These are phyloP conservation scores for Anethum foeniculum DNA, from an alignment of 140 eudicot genomes.

Conservation along the genomic window DNA sequence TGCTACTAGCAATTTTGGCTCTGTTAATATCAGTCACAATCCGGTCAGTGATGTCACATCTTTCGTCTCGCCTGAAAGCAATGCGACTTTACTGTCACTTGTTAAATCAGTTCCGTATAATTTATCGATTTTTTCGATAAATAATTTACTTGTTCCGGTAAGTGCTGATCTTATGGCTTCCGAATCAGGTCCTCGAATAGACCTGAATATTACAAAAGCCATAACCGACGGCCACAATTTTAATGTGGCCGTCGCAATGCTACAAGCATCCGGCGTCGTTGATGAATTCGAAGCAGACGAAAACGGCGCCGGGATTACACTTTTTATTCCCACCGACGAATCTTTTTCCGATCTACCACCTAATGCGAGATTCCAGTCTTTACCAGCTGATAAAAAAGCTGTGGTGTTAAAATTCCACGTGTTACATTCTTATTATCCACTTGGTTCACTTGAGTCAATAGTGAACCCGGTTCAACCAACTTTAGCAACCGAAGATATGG, in stretches of 20 bases:
- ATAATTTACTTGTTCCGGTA: conserved; percentile 45
- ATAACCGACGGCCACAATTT: conserved; percentile 72
- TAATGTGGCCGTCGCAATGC: conserved; percentile 79
- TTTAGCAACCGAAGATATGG: conserved; percentile 71
- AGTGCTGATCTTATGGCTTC: conserved; percentile 62
- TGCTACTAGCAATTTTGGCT: conserved; percentile 53
- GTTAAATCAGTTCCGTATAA: conserved; percentile 40
- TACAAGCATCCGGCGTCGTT: conserved; percentile 72
- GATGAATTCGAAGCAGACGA: conserved; percentile 68
- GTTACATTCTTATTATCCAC: conserved; percentile 71
- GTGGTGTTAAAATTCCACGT: conserved; percentile 64
- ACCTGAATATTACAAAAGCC: conserved; percentile 58
- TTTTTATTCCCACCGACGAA: conserved; percentile 78
- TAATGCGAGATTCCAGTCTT: conserved; percentile 46
- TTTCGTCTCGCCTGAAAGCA: conserved; percentile 27
- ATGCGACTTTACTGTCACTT: conserved; percentile 40
- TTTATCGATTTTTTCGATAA: conserved; percentile 39
- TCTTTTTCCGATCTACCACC: conserved; percentile 72
- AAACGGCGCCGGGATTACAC: conserved; percentile 82
- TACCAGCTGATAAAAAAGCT: conserved; percentile 75
- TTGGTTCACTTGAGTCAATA: conserved; percentile 73
- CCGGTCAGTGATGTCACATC: conserved; percentile 24
- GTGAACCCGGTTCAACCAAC: conserved; percentile 90
- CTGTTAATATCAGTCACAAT: conserved; percentile 47
- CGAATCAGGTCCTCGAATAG: conserved; percentile 71